Base-by-base conservation (phyloP, 2,329 filamentous ascomycete genomes). In the Seiridium unicorne region DNA sequence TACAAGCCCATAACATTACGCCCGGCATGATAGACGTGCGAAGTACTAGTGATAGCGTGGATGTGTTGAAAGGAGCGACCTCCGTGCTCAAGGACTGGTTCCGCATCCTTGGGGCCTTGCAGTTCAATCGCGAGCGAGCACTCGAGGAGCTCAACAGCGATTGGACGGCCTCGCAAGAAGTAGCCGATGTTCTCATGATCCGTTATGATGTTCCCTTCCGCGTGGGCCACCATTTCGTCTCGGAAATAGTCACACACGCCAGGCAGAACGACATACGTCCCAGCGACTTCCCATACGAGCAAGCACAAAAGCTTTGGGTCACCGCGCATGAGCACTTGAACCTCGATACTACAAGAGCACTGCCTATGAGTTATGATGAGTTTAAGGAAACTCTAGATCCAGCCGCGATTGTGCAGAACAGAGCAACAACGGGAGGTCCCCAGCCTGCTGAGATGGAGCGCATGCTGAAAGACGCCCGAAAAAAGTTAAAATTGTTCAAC, bases 131-230 rank as follows among this genome's bases (percentile, higher is more conserved):
- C 46, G 38, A 49, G n/a, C 44, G 55, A 3, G 55, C 55, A 5
- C 46, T 58, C 11, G 55, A 58, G 46, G 55, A 58, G 35, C 55
- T 58, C 9, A 58, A 58, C 35, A 49, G 44, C 34, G 55, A 58
- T 46, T 58, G 55, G 55, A 58, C 55, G 9, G 55, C 55, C 8
- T 58, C 55, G 8, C 55, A 58, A 35, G 55, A 58, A 36, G 34
- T 58, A 4, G 55, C 55, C 4, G 55, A 58, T 44, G 55, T 58
- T 31, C 46, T 58, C 3, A 58, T 58, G 55, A 38, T 44, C 13
- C 35, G 38, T 7, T 46, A 58, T 26, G 55, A 51, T 26, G 46
- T 51, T 18, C 44, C 55, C 13, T 58, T 58, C 35, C 46, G 55
- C 31, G 38, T 51, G n/a, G 55, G 55, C 3, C 55, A 58, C 35